Conservation (phyloP, 805 yeast species). For the Metschnikowia peoriensis region DNA sequence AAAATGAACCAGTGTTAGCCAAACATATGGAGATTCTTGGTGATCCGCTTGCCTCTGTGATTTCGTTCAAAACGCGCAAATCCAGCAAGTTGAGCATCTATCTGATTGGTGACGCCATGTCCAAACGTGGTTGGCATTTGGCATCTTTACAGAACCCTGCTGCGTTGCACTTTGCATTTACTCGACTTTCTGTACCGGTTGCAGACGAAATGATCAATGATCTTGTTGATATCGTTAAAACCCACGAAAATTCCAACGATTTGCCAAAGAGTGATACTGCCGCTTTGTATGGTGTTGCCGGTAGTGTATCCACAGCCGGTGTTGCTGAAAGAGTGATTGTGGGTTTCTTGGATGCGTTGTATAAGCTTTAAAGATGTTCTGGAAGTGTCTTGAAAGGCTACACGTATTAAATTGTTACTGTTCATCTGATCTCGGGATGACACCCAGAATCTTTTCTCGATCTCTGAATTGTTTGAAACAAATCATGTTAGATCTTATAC, state of each 20-base stretch:
- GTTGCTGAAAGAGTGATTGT: conserved; percentile 77
- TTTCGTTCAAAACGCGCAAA: conserved; percentile 62
- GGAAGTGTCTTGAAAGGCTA: too few species aligned
- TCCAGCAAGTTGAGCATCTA: conserved; percentile 58
- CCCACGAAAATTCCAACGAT: conserved; percentile 32
- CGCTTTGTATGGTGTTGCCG: conserved; percentile 93
- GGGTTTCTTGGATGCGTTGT: conserved; percentile 79
- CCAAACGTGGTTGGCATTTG: conserved; percentile 82
- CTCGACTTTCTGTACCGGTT: conserved; percentile 62
- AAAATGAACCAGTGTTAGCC: conserved; percentile 39
- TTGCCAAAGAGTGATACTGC: conserved; percentile 60
- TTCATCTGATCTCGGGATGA: too few species aligned
- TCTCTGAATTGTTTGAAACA: too few species aligned
- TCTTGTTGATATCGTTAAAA: conserved; percentile 45
- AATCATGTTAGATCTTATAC: too few species aligned
- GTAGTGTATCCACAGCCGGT: conserved; percentile 79
- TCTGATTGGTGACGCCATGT: conserved; percentile 69
- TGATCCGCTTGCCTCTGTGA: conserved; percentile 80
- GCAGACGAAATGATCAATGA: conserved; percentile 59
- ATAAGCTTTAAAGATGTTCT: conserved; percentile 42
- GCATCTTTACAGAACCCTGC: conserved; percentile 85
- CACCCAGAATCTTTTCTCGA: too few species aligned
- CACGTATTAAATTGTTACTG: too few species aligned
- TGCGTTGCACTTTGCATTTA: conserved; percentile 87
- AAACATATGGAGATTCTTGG: conserved; percentile 73